A percentile compares a stretch with the other conserved stretches of the same genome.
Conservation (phyloP, 352 stramenopile species). For the Phytophthora constricta region DNA sequence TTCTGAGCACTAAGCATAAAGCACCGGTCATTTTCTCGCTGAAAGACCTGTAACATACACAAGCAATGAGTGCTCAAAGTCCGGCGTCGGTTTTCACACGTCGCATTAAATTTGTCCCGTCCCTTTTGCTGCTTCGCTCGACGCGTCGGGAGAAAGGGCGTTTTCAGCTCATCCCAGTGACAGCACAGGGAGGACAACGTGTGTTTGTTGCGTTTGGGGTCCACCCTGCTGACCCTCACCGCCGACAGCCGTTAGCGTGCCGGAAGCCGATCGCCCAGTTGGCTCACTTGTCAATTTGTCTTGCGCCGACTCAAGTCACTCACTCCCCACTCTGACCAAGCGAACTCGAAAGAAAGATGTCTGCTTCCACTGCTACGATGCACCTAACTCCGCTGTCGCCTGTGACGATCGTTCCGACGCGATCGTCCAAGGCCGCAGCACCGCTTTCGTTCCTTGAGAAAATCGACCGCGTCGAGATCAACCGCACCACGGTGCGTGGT, state of each 20-base stretch:
- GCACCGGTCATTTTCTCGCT: too few species aligned
- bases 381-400: slow-evolving; percentile 33
- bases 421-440: slow-evolving; percentile 31
- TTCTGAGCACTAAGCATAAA: too few species aligned
- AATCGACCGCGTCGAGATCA: slow-evolving; percentile 59
- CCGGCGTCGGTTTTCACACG: not conserved
- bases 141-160: not conserved
- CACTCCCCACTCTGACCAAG: not conserved
- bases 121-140: not conserved
- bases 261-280: slow-evolving; percentile 25
- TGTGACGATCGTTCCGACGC: slow-evolving; percentile 32
- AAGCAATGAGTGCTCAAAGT: too few species aligned
- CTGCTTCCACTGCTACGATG: slow-evolving; percentile 28
- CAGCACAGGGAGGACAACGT: slow-evolving; percentile 1
- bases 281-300: slow-evolving; percentile 45
- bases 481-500: slow-evolving; percentile 37
- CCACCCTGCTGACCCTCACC: slow-evolving; percentile 25
- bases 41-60: too few species aligned
- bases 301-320: slow-evolving; percentile 15
- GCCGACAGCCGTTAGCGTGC: slow-evolving; percentile 28
- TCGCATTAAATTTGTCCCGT: not conserved
- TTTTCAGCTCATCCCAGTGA: not conserved
- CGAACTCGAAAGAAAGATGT: slow-evolving; percentile 21
- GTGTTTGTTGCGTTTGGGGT: slow-evolving; percentile 7
- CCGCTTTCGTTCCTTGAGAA: slow-evolving; percentile 42